Conservation (phyloP, 2,329 filamentous ascomycete species). For the Onygena corvina region DNA sequence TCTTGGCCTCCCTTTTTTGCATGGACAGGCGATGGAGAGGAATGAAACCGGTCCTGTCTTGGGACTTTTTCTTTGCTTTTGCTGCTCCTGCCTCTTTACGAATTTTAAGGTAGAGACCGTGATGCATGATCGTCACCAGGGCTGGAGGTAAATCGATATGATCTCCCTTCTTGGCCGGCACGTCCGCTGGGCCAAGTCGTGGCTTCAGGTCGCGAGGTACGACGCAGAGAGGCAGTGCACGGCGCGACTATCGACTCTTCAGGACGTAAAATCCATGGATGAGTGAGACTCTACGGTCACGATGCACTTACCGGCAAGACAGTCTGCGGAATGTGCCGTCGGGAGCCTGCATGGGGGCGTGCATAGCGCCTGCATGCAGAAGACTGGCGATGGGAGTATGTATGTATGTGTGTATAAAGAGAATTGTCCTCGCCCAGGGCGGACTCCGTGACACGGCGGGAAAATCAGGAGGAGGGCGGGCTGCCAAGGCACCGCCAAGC, state of each 20-base stretch:
- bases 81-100: background rate
- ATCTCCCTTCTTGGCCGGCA: background rate
- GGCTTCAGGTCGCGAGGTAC: too few species aligned
- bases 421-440: too few species aligned
- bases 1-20: background rate
- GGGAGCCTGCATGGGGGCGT: background rate
- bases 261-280: too few species aligned
- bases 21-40: background rate
- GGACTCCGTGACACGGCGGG: background rate
- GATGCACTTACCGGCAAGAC: too few species aligned
- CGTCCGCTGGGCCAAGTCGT: background rate
- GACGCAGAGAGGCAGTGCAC: background rate
- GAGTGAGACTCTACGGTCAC: too few species aligned
- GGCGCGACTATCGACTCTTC: too few species aligned
- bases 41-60: background rate
- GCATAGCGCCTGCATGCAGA: background rate
- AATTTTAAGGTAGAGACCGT: background rate
- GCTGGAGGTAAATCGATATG: background rate
- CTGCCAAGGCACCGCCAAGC: background rate
- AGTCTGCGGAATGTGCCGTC: too few species aligned
- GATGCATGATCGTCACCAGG: background rate
- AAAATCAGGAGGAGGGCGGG: background rate
- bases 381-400: background rate
- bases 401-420: too few species aligned
- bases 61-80: background rate